phyloP scores from a whole-genome alignment of 78 protist genomes.

The Chrysochromulina tobinii region DNA sequence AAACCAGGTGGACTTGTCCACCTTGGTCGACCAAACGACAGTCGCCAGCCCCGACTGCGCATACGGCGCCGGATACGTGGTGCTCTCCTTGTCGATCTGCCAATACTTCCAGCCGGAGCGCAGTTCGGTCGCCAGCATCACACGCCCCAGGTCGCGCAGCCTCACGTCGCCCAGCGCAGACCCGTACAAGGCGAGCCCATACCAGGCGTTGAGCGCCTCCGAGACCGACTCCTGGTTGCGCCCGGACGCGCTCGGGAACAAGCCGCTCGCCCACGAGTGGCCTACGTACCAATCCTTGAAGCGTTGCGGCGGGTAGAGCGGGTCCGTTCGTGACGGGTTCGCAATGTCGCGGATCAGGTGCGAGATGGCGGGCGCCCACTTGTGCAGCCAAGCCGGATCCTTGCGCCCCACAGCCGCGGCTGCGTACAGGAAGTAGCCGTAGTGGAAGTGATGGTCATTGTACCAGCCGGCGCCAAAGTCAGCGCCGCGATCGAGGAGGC shows the following conservation, averaged over 20 bases:
- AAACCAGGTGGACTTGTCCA: not conserved
- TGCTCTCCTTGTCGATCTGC: not conserved
- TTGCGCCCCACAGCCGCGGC: not conserved
- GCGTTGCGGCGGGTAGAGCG: not conserved
- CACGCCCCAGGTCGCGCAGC: not conserved
- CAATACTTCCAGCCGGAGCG: not conserved
- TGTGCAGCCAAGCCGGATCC: not conserved
- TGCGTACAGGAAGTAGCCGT: slow-evolving; percentile 38
- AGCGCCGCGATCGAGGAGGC: not conserved
- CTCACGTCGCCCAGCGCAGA: not conserved
- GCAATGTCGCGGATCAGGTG: slow-evolving; percentile 27
- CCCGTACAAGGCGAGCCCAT: slow-evolving; percentile 6
- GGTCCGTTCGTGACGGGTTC: not conserved
- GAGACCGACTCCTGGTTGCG: slow-evolving; percentile 11
- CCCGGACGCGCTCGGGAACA: not conserved
- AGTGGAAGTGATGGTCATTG: slow-evolving; percentile 58
- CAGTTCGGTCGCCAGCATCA: slow-evolving; percentile 1
- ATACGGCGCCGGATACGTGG: not conserved
- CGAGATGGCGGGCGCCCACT: not conserved
- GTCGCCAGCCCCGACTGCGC: not conserved
- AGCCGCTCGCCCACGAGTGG: slow-evolving; percentile 27
- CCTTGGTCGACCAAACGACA: not conserved
- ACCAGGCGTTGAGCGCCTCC: slow-evolving; percentile 30
- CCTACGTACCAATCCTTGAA: slow-evolving; percentile 17
- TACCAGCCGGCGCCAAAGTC: slow-evolving; percentile 24